Evolutionary conservation across 1,284 basidiomycete species (phyloP).

Genomic region (Pseudozyma sp.): DNA sequence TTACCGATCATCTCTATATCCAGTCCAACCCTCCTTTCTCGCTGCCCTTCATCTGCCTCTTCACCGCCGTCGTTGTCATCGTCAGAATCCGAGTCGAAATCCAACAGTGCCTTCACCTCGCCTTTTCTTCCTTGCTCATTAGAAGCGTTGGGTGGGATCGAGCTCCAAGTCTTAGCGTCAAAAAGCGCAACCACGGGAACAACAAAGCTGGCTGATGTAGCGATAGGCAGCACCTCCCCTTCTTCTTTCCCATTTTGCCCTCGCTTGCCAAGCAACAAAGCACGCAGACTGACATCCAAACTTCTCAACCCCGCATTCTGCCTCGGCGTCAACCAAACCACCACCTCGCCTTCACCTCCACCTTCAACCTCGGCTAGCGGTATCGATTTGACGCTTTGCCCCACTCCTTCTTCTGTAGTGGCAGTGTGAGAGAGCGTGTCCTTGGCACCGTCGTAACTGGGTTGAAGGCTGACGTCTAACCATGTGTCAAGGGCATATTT

Average conservation of each 20-base stretch:
- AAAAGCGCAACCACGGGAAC: slow-evolving; percentile 12
- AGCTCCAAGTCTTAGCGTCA: slow-evolving; percentile 4
- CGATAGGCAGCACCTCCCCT: slow-evolving; percentile 10
- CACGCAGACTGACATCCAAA: slow-evolving; percentile 12
- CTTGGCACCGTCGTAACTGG: slow-evolving; percentile 32
- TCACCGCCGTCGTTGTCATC: not conserved
- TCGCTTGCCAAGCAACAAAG: not conserved
- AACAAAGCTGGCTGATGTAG: slow-evolving; percentile 2
- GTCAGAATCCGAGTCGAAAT: slow-evolving; percentile 12
- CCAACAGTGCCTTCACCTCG: slow-evolving; percentile 14
- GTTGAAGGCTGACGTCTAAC: slow-evolving; percentile 28
- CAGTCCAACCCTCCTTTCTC: slow-evolving; percentile 10
- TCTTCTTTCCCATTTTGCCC: not conserved
- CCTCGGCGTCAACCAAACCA: slow-evolving; percentile 14
- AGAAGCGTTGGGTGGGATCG: too few species aligned
- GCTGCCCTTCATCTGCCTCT: not conserved
- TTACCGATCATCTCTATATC: slow-evolving; percentile 19
- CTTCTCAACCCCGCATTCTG: slow-evolving; percentile 13
- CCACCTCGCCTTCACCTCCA: slow-evolving; percentile 3
- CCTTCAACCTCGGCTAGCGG: not conserved
- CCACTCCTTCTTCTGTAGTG: not conserved
- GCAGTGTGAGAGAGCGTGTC: slow-evolving; percentile 3
- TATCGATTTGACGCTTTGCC: not conserved
- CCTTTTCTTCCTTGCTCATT: not conserved
- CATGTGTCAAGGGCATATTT: not conserved